A percentile compares a stretch with the other conserved stretches of the same genome.
These are phyloP conservation scores for Mortierella sp. DNA, from an alignment of 371 early-diverging fungal genomes.

Conservation along the genomic window DNA sequence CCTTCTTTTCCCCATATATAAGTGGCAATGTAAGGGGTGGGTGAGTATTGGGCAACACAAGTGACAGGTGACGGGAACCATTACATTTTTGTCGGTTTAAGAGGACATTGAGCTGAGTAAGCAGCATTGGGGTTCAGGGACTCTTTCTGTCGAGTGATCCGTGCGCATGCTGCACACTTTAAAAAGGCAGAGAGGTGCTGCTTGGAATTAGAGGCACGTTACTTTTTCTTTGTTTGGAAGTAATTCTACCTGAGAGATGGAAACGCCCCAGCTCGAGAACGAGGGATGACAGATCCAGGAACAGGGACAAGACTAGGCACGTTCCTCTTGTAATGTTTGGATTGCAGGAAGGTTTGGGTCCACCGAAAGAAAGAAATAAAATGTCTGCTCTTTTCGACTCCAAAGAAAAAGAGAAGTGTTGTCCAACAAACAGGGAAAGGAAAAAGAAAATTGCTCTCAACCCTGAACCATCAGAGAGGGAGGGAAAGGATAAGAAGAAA, in stretches of 20 bases:
- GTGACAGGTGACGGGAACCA: not conserved
- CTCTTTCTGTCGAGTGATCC: not conserved
- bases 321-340: no score
- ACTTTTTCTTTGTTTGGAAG: not conserved
- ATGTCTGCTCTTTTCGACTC: slow-evolving; percentile 8
- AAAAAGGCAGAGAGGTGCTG: not conserved
- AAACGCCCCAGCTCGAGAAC: no score
- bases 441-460: slow-evolving; percentile 3
- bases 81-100: not conserved
- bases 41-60: not conserved
- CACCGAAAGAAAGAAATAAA: not conserved
- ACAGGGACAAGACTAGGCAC: no score
- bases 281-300: no score
- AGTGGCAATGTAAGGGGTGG: not conserved
- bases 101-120: not conserved
- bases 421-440: not conserved
- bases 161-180: not conserved
- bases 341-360: not conserved
- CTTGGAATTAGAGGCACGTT: not conserved
- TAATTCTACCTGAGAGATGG: no score
- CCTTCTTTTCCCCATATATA: not conserved
- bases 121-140: not conserved
- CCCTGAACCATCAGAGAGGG: not conserved
- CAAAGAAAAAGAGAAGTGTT: not conserved
- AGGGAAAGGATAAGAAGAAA: no score